A percentile compares a stretch with the other conserved stretches of the same genome.
phyloP scores from a whole-genome alignment of 768 basidiomycete genomes.

The Cyclocybe aegerita region DNA sequence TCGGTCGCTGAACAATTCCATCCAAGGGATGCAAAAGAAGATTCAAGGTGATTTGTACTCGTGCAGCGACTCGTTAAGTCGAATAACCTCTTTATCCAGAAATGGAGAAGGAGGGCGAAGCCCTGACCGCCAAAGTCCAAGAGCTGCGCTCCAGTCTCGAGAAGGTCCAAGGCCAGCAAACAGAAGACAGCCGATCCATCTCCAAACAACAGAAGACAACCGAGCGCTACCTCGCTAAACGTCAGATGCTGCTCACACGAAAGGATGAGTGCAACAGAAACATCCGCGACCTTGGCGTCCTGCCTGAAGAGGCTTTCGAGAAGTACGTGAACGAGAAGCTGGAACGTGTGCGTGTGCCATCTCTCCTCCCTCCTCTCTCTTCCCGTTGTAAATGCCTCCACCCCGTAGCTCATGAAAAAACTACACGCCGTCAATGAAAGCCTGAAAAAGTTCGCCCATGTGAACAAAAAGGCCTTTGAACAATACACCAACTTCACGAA shows the following conservation, averaged over 20 bases:
- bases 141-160: constrained; percentile 68
- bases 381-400: neutral
- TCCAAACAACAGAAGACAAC: constrained; percentile 94
- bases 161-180: constrained; percentile 74
- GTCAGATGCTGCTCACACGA: constrained; percentile 77
- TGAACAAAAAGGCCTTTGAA: constrained; percentile 99
- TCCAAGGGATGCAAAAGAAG: constrained; percentile 60
- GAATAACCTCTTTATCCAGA: constrained; percentile 33
- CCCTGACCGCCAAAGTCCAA: constrained; percentile 59
- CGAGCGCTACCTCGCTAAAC: constrained; percentile 91
- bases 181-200: constrained; percentile 84
- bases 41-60: constrained; percentile 47
- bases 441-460: constrained; percentile 95
- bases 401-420: constrained; percentile 79
- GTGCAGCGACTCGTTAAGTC: neutral
- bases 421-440: constrained; percentile 91
- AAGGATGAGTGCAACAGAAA: constrained; percentile 95
- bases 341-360: constrained; percentile 64
- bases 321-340: constrained; percentile 88
- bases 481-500: constrained; percentile 98
- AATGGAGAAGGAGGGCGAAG: constrained; percentile 74
- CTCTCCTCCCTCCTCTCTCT: neutral
- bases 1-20: constrained; percentile 60
- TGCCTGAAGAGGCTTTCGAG: constrained; percentile 96
- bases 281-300: constrained; percentile 92